phyloP scores from a whole-genome alignment of 164 flowering plant species.

The Berberis thunbergii region DNA sequence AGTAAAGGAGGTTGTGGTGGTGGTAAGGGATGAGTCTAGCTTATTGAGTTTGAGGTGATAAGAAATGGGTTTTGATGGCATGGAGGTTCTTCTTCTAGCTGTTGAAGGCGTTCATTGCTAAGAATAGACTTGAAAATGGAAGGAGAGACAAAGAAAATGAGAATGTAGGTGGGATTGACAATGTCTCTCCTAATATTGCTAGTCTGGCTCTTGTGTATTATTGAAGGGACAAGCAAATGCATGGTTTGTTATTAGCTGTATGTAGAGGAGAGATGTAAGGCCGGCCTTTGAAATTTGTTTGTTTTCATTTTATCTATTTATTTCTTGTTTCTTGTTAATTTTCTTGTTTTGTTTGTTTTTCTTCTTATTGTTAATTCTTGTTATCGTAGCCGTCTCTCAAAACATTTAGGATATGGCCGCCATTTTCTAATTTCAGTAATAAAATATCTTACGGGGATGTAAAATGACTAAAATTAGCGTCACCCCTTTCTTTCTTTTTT shows the following conservation, averaged over 20 bases:
- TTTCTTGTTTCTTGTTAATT: background rate
- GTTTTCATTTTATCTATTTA: background rate
- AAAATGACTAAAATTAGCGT: too few species aligned
- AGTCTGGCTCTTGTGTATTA: too few species aligned
- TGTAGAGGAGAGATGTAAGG: constrained; percentile 12
- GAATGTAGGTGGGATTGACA: background rate
- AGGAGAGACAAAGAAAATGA: background rate
- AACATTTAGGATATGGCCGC: too few species aligned
- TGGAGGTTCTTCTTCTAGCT: background rate
- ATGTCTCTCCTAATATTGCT: too few species aligned
- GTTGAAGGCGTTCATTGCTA: constrained; percentile 14
- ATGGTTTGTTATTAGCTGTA: constrained; percentile 4
- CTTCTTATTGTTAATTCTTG: too few species aligned
- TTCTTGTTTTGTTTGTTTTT: background rate
- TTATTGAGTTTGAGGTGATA: background rate
- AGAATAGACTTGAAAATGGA: constrained; percentile 4
- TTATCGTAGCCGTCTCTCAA: too few species aligned
- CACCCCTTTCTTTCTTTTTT: too few species aligned
- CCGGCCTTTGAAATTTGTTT: constrained; percentile 14
- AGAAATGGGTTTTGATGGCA: background rate
- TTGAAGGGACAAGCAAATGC: background rate
- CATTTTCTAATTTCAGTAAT: too few species aligned
- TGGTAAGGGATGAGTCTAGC: too few species aligned
- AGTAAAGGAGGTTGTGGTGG: too few species aligned
- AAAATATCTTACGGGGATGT: too few species aligned